phyloP scores from a whole-genome alignment of 2,329 filamentous ascomycete genomes.

The Incumbomyces delicatus region DNA sequence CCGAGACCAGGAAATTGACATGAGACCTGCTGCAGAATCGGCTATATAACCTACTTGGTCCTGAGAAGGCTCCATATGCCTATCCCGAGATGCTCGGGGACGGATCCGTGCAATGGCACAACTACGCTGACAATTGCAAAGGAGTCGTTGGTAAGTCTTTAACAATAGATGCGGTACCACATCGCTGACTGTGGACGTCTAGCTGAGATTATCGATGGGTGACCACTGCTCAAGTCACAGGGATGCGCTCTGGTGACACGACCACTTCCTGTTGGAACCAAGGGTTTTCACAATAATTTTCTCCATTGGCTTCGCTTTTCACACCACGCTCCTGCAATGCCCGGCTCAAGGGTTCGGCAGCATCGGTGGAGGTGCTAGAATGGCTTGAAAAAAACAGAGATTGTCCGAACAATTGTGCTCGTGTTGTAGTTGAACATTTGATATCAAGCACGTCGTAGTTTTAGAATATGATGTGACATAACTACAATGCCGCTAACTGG shows the following conservation, averaged over 20 bases:
- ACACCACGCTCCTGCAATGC: too few relatives aligned
- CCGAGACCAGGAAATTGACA: neutral
- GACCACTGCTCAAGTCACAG: neutral
- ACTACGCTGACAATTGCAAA: slow-evolving; percentile 15
- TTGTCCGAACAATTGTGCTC: too few relatives aligned
- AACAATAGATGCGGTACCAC: neutral
- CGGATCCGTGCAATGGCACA: slow-evolving; percentile 19
- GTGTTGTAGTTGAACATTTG: too few relatives aligned
- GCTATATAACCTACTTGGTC: slow-evolving; percentile 18
- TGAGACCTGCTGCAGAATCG: slow-evolving; percentile 3
- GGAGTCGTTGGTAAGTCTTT: slow-evolving; percentile 15
- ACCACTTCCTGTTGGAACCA: too few relatives aligned
- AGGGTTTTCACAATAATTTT: too few relatives aligned
- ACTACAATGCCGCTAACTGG: neutral
- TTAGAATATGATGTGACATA: neutral
- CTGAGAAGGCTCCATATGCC: slow-evolving; percentile 17
- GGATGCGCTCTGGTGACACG: too few relatives aligned
- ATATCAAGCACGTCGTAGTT: neutral
- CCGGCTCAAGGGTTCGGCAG: too few relatives aligned
- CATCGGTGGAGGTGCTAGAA: too few relatives aligned
- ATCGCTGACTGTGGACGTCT: neutral
- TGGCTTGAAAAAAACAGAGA: too few relatives aligned
- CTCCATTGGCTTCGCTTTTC: too few relatives aligned
- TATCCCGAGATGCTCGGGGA: slow-evolving; percentile 15
- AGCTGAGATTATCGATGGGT: slow-evolving; percentile 7